A percentile compares a stretch with the other conserved stretches of the same genome.
Evolutionary conservation across 768 basidiomycete genomes (phyloP).

Genomic region (Filobasidium wieringae): DNA sequence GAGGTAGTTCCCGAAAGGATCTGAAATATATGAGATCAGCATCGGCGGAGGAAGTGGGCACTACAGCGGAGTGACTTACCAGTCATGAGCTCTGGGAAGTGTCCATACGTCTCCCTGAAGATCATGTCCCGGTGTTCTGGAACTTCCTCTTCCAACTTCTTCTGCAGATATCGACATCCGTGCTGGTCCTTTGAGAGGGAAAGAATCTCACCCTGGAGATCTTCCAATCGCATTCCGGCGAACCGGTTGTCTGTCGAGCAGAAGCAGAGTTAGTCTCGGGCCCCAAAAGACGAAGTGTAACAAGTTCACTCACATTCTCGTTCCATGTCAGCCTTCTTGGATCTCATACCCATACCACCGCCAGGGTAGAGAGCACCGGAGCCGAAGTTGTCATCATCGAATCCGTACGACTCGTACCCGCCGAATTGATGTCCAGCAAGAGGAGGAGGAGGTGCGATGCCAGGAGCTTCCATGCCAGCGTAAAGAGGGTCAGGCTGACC

Average conservation of each 20-base stretch:
- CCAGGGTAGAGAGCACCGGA: constrained; percentile 38
- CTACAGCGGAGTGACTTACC: constrained; percentile 45
- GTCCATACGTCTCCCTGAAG: constrained; percentile 93
- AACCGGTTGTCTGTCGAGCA: constrained; percentile 72
- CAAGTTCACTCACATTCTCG: constrained; percentile 53
- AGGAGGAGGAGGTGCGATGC: constrained; percentile 14
- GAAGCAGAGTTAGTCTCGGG: neutral
- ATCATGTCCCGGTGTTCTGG: constrained; percentile 98
- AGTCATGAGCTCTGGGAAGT: constrained; percentile 97
- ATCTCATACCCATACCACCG: constrained; percentile 60
- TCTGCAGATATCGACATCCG: constrained; percentile 94
- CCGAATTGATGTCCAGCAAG: constrained; percentile 11
- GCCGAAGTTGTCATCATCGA: constrained; percentile 37
- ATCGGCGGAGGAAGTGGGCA: neutral
- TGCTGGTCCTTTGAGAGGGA: constrained; percentile 96
- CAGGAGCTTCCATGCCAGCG: constrained; percentile 17
- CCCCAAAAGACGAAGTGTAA: neutral
- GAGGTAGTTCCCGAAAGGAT: constrained; percentile 98
- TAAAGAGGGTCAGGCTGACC: constrained; percentile 26
- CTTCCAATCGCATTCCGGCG: constrained; percentile 87
- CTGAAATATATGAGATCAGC: constrained; percentile 39
- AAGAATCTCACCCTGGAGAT: constrained; percentile 88
- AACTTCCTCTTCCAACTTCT: constrained; percentile 93
- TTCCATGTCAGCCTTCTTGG: constrained; percentile 86
- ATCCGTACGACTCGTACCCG: constrained; percentile 32